Evolutionary conservation across 805 yeast species (phyloP), one percentile per base, ranked within the genome.

Genomic region (Deakozyma indianensis): DNA sequence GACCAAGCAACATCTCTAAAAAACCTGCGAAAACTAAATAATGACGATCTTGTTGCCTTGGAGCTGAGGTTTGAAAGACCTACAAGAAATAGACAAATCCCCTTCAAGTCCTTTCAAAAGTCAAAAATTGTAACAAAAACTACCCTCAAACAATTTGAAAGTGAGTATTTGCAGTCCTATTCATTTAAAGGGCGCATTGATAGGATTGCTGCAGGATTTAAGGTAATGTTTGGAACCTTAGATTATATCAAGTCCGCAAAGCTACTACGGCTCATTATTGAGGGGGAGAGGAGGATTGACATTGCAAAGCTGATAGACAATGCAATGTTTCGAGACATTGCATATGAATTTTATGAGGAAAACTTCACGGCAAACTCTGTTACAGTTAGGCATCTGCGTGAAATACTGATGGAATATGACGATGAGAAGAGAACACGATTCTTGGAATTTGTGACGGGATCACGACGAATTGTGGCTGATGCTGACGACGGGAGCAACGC

Each of bases 311-410:
- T 32, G 9, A 7, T 32, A n/a, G 38, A 32, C 38, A n/a, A 20
- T 32, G 38, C 18, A 5, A 9, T 32, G 11, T 44, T 42, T 7
- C 29, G 44, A 16, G 45, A 25, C 20, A 15, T 23, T 11, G 4
- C 23, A 16, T 27, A 20, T n/a, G 45, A 45, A 5, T 7, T 14
- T 7, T 11, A 11, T 9, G 38, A 32, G 5, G 18, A 32, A 5
- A 20, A 5, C 4, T 32, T 9, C 18, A 32, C 38, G 9, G 18
- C 7, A 20, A 7, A 32, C 16, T 32, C 38, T 14, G 20, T 32
- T 20, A 32, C 38, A 5, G 38, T 32, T 60, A 67, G 70, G 41
- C 76, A 83, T 42, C 56, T 85, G 11, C 90, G 84, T 54, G 50
- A 56, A 0, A 56, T 68, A 14, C 58, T 78, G 42, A 67, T 67